These are phyloP conservation scores for Chernovozyma aurita DNA, from an alignment of 1,139 yeast species.

Conservation along the genomic window DNA sequence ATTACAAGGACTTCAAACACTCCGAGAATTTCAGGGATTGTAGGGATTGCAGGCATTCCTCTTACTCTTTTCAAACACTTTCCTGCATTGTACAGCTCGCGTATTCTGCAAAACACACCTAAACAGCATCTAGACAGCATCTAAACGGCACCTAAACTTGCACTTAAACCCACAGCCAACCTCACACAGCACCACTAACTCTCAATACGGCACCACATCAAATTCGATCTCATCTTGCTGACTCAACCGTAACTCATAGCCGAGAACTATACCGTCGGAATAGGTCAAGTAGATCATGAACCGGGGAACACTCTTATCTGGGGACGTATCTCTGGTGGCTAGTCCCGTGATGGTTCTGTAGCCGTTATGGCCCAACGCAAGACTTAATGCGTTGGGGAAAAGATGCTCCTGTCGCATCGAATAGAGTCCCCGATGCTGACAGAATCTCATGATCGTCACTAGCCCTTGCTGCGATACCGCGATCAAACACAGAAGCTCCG, in stretches of 20 bases:
- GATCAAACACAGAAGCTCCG: constrained; percentile 50
- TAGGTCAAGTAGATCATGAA: constrained; percentile 26
- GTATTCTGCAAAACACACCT: too few species aligned
- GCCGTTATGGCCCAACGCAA: constrained; percentile 25
- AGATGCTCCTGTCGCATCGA: constrained; percentile 61
- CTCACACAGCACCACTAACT: too few species aligned
- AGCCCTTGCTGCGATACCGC: constrained; percentile 58
- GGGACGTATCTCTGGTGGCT: constrained; percentile 20
- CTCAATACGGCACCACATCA: not conserved
- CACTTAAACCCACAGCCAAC: too few species aligned
- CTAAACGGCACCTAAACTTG: too few species aligned
- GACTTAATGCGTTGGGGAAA: constrained; percentile 38
- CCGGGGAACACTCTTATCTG: constrained; percentile 14
- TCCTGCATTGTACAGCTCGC: too few species aligned
- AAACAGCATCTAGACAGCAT: too few species aligned
- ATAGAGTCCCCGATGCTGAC: constrained; percentile 50
- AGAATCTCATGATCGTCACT: constrained; percentile 54
- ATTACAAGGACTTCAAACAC: too few species aligned
- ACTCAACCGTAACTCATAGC: constrained; percentile 17
- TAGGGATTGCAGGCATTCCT: too few species aligned
- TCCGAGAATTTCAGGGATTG: too few species aligned
- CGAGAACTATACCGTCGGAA: constrained; percentile 30
- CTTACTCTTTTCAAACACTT: too few species aligned
- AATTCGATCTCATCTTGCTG: constrained; percentile 2
- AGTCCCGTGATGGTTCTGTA: constrained; percentile 32